Percentiles rank a stretch among this genome's conserved stretches.
These are phyloP conservation scores for Colletotrichum salicis DNA, from an alignment of 2,329 filamentous ascomycete species.

Conservation along the genomic window DNA sequence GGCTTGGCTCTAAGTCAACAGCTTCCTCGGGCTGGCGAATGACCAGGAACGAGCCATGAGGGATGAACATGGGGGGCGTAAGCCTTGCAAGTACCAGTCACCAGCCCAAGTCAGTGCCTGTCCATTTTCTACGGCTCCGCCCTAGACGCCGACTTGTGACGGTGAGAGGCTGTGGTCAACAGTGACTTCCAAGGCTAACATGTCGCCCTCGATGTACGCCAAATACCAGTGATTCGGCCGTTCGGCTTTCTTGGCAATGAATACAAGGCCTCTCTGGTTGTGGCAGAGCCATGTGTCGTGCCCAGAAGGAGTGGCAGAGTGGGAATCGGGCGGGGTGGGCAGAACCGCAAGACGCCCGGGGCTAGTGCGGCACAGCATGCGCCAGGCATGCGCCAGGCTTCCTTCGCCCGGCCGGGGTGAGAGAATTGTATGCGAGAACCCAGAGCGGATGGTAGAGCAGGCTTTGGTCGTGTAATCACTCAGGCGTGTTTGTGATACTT, in stretches of 20 bases:
- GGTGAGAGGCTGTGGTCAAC: not conserved
- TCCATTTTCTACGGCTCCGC: not conserved
- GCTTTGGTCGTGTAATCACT: not conserved
- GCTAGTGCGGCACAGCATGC: slow-evolving; percentile 20
- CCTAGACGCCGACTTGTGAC: not conserved
- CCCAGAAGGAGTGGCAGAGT: not conserved
- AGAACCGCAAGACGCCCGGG: not conserved
- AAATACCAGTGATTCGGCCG: not conserved
- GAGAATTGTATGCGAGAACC: not conserved
- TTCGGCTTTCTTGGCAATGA: not conserved
- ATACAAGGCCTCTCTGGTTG: not conserved
- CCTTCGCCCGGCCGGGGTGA: slow-evolving; percentile 16
- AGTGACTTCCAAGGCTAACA: too few relatives aligned
- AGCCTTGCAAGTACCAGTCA: not conserved
- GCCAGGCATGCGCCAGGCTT: not conserved
- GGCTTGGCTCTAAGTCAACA: not conserved
- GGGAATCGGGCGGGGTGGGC: too few relatives aligned
- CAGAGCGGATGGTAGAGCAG: not conserved
- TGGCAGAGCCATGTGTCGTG: not conserved
- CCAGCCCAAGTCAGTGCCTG: not conserved
- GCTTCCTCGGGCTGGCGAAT: not conserved
- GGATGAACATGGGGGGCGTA: not conserved
- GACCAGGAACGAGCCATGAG: not conserved
- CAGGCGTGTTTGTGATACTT: not conserved
- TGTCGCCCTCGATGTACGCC: not conserved